A percentile compares a stretch with the other conserved stretches of the same genome.
phyloP scores from a whole-genome alignment of 768 basidiomycete species.

The Boletus rubescentipes region DNA sequence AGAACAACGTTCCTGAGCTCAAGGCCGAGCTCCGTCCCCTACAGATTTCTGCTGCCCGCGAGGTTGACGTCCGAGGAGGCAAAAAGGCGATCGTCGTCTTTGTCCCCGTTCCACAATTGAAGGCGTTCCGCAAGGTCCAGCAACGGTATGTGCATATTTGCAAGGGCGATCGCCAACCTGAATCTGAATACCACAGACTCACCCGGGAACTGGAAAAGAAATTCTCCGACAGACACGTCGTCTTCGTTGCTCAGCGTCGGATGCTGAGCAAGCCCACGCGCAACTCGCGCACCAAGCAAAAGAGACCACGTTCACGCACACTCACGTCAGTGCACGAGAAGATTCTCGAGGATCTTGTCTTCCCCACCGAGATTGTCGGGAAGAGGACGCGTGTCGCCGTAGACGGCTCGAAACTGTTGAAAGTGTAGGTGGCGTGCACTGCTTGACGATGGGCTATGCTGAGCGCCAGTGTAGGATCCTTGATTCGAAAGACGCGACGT shows the following conservation, averaged over 20 bases:
- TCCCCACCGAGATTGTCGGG: conserved; percentile 98
- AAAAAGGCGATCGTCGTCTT: conserved; percentile 99
- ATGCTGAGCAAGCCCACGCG: conserved; percentile 98
- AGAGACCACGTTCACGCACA: conserved; percentile 94
- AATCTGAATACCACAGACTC: conserved; percentile 55
- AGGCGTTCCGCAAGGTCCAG: conserved; percentile 99
- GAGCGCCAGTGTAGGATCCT: conserved; percentile 64
- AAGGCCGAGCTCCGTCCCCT: conserved; percentile 94
- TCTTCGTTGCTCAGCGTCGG: conserved; percentile 97
- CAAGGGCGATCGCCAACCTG: conserved; percentile 3
- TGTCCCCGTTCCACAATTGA: conserved; percentile 94
- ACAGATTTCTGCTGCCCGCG: conserved; percentile 97
- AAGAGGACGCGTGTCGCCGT: conserved; percentile 93
- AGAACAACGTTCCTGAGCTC: conserved; percentile 97
- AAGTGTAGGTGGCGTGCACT: conserved; percentile 74
- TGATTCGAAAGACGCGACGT: conserved; percentile 96
- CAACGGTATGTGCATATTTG: conserved; percentile 57
- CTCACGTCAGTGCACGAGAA: conserved; percentile 97
- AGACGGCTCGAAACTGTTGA: conserved; percentile 93
- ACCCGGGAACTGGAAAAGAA: conserved; percentile 99
- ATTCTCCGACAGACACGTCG: conserved; percentile 98
- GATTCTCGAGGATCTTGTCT: conserved; percentile 98
- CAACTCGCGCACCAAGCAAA: conserved; percentile 89
- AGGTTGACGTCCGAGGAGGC: conserved; percentile 98
- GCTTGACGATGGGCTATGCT: conserved; percentile 13